Evolutionary conservation across 768 basidiomycete genomes (phyloP).

Genomic region (Tylopilus vinaceipallidus): DNA sequence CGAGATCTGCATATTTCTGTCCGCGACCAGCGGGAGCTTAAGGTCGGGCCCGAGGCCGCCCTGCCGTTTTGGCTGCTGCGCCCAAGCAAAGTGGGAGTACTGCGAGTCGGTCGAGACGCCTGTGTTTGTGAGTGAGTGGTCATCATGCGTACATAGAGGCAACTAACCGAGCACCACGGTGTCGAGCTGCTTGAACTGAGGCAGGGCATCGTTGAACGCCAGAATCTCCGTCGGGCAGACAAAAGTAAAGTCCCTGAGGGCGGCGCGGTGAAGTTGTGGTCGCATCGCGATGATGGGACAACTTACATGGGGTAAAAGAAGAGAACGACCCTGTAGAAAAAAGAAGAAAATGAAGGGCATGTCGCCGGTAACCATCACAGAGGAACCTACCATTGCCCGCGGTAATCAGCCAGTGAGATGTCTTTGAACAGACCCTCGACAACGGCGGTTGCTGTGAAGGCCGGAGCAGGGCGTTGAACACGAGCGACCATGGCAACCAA

Average conservation of each 20-base stretch:
- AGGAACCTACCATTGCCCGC: constrained; percentile 71
- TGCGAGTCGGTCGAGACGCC: constrained; percentile 89
- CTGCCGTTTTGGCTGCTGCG: constrained; percentile 73
- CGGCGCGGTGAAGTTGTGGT: neutral
- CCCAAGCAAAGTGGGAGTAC: constrained; percentile 86
- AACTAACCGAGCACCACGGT: constrained; percentile 72
- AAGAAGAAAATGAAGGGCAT: neutral
- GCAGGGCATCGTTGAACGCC: constrained; percentile 87
- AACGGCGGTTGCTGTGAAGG: constrained; percentile 74
- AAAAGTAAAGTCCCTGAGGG: constrained; percentile 78
- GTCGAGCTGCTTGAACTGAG: constrained; percentile 69
- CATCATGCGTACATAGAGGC: neutral
- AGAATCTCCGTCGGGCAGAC: constrained; percentile 96
- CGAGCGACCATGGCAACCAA: constrained; percentile 40
- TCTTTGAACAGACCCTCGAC: constrained; percentile 77
- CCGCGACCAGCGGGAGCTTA: constrained; percentile 79
- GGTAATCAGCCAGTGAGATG: constrained; percentile 66
- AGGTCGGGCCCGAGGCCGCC: constrained; percentile 91
- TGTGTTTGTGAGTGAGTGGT: constrained; percentile 23
- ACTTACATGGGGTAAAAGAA: constrained; percentile 92
- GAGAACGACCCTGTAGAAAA: constrained; percentile 71
- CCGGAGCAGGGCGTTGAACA: constrained; percentile 83
- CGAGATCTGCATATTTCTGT: constrained; percentile 74
- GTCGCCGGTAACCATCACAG: constrained; percentile 1
- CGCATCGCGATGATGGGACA: neutral